phyloP scores from a whole-genome alignment of 352 stramenopile genomes.

The Blastocystis sp. region DNA sequence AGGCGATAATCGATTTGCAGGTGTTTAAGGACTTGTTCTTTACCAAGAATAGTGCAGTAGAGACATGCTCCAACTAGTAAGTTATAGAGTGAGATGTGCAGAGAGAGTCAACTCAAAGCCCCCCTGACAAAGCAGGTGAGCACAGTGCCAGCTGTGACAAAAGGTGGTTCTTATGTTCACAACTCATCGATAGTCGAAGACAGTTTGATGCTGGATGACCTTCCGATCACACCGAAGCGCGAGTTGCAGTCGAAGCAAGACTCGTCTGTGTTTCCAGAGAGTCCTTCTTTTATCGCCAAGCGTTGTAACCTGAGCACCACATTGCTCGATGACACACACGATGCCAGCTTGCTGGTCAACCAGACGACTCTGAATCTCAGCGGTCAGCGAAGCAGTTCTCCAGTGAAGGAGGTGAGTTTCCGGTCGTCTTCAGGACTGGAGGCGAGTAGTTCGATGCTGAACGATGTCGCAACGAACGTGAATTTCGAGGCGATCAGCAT shows the following conservation, averaged over 20 bases:
- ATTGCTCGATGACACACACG: not conserved
- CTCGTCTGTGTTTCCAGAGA: not conserved
- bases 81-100: not conserved
- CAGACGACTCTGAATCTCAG: not conserved
- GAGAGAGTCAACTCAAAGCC: not conserved
- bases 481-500: conserved; percentile 16
- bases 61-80: not conserved
- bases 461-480: not conserved
- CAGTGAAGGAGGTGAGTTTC: not conserved
- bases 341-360: not conserved
- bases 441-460: not conserved
- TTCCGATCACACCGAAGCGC: not conserved
- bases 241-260: not conserved
- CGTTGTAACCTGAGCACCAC: not conserved
- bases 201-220: not conserved
- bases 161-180: not conserved
- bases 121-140: not conserved
- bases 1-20: not conserved
- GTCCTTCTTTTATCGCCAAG: not conserved
- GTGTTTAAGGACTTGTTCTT: conserved; percentile 34
- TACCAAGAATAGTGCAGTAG: not conserved
- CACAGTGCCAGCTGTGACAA: not conserved
- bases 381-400: not conserved
- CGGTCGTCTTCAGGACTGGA: not conserved
- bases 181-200: not conserved